phyloP scores from a whole-genome alignment of 352 stramenopile species.

The Blastocystis sp. region DNA sequence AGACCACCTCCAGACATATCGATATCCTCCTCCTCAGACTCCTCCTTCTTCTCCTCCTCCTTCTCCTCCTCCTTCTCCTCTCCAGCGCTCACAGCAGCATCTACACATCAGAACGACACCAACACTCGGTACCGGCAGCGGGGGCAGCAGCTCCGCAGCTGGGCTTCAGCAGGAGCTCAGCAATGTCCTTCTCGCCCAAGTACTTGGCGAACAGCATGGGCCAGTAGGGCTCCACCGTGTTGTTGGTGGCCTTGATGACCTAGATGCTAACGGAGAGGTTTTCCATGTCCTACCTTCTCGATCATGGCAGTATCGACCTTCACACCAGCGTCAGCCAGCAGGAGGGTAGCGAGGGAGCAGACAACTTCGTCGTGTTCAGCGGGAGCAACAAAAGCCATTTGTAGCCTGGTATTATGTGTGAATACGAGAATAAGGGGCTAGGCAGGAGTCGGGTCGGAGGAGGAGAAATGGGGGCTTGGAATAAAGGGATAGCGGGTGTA shows the following conservation, averaged over 20 bases:
- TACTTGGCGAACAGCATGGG: constrained; percentile 75
- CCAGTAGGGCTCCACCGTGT: constrained; percentile 73
- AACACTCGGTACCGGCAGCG: constrained; percentile 57
- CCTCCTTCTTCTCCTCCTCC: constrained; percentile 65
- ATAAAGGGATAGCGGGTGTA: too few species aligned
- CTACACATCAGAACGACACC: background rate
- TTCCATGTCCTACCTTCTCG: background rate
- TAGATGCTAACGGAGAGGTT: background rate
- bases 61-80: constrained; percentile 65
- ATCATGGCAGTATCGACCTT: background rate
- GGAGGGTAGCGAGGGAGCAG: background rate
- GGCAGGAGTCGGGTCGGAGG: too few species aligned
- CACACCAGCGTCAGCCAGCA: background rate
- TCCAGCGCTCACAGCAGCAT: constrained; percentile 56
- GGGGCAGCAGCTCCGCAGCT: constrained; percentile 59
- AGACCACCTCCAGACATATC: constrained; percentile 59
- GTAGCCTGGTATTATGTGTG: too few species aligned
- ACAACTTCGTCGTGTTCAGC: constrained; percentile 8
- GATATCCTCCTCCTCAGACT: constrained; percentile 8
- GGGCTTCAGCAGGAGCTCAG: constrained; percentile 65
- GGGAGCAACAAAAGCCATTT: background rate
- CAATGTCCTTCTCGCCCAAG: constrained; percentile 66
- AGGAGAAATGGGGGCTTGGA: too few species aligned
- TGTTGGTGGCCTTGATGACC: constrained; percentile 64
- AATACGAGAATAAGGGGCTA: too few species aligned